Conservation (phyloP, 768 basidiomycete species). For the Gloeostereum incarnatum region DNA sequence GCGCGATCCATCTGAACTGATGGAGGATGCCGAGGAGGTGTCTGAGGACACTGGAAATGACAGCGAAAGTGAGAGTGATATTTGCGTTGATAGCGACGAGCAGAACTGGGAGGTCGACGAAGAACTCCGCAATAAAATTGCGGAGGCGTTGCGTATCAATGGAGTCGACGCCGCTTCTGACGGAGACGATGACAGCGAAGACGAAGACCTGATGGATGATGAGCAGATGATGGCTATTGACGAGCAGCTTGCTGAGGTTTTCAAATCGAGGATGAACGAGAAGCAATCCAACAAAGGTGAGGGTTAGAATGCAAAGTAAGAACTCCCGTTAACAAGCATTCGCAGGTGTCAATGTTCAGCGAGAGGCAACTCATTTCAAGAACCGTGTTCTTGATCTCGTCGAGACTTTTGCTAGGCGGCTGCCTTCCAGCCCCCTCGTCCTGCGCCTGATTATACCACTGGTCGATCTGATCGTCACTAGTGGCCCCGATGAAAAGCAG, state of each 20-base stretch:
- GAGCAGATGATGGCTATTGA: conserved; percentile 98
- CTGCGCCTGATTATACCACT: conserved; percentile 68
- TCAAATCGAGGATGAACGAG: conserved; percentile 57
- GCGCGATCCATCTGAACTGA: conserved; percentile 50
- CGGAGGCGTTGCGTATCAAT: conserved; percentile 51
- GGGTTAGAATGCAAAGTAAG: conserved; percentile 8
- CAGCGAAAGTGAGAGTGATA: conserved; percentile 21
- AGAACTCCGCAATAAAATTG: conserved; percentile 60
- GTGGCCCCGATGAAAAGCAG: conserved; percentile 73
- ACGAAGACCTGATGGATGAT: conserved; percentile 82
- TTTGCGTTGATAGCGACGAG: conserved; percentile 20
- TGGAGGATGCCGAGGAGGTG: conserved; percentile 26
- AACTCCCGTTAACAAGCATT: conserved; percentile 1
- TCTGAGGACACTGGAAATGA: conserved; percentile 26
- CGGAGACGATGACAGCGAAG: conserved; percentile 33
- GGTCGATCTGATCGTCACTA: conserved; percentile 60
- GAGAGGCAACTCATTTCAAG: conserved; percentile 93
- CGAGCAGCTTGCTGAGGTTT: conserved; percentile 82
- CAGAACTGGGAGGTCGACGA: conserved; percentile 43
- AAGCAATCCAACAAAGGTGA: conserved; percentile 60
- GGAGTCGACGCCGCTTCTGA: conserved; percentile 49
- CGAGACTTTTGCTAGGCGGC: conserved; percentile 73
- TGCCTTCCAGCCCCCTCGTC: conserved; percentile 62
- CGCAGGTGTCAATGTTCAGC: conserved; percentile 58
- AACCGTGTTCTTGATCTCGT: conserved; percentile 93